Base-by-base conservation (phyloP, 495 filamentous ascomycete genomes). In the Copromyces sp. region DNA sequence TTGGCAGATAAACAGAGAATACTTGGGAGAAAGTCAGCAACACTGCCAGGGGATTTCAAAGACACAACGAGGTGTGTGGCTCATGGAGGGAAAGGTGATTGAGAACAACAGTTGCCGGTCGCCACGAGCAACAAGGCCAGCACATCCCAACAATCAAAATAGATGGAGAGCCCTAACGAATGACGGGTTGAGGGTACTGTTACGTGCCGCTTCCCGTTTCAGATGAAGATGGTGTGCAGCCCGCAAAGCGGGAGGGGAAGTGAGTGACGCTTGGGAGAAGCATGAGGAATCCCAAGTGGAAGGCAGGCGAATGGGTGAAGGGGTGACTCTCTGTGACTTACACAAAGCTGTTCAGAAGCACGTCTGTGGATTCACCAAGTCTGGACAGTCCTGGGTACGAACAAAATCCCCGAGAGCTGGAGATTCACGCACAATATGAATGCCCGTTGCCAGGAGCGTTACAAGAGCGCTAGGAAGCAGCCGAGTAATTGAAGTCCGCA, bases 401-500 rank as follows among this genome's bases (percentile, higher is more conserved):
- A 35, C 12, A 65, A 65, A 65, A 35, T 65, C 53, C 53, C 53
- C 53, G 53, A 65, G 14, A 65, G 29, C 53, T 65, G 29, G 53
- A 65, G 53, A 65, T 65, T 65, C 53, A 65, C 53, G 53, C 53
- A 65, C 53, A 65, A 65, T 65, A 65, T 65, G 53, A 65, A 65
- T 65, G 29, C 53, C 32, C 12, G 53, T 65, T 9, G 14, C 53
- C 53, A 16, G 53, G 53, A 35, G 37, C 70, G 75, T 73, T 81
- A 80, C 84, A 84, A 83, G 82, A 82, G 70, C 78, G 78, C 72
- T 75, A 71, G 70, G 71, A 77, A 76, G 74, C 73, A 79, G 77
- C 73, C 73, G 76, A 77, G 78, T 76, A 83, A 83, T 82, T 77
- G 80, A 78, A 72, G 74, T 84, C 84, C 83, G 84, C 84, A 86